Evolutionary conservation across 352 stramenopile species (phyloP).

Genomic region (Globisporangium yorkense): DNA sequence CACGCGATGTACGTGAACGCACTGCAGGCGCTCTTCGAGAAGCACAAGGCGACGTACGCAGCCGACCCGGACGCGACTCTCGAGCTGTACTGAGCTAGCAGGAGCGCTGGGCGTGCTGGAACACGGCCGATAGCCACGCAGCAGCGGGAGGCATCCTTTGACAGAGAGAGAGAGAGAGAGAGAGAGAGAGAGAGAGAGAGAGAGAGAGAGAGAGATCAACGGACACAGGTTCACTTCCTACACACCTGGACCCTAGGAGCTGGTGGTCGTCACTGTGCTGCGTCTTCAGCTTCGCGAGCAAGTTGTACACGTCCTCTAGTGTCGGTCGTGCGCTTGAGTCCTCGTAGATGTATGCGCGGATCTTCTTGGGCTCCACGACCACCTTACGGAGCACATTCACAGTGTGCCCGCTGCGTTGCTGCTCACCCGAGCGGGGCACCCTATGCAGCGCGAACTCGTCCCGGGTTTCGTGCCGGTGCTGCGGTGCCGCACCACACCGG

Average conservation of each 20-base stretch:
- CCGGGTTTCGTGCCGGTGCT: background rate
- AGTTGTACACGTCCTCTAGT: background rate
- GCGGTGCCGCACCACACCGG: background rate
- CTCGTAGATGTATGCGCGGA: background rate
- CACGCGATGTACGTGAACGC: slow-evolving; percentile 84
- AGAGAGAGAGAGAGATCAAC: too few species aligned
- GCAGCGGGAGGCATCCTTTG: too few species aligned
- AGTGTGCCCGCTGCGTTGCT: background rate
- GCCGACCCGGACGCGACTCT: slow-evolving; percentile 44
- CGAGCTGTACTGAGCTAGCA: slow-evolving; percentile 36
- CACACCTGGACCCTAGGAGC: too few species aligned
- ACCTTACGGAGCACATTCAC: background rate
- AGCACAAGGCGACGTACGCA: slow-evolving; percentile 78
- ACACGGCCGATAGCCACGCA: too few species aligned
- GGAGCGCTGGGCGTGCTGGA: background rate
- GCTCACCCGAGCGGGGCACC: background rate
- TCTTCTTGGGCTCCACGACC: background rate
- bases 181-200: too few species aligned
- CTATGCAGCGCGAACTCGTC: background rate
- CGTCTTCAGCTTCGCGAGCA: background rate
- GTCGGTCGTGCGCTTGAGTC: background rate
- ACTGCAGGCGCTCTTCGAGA: slow-evolving; percentile 82
- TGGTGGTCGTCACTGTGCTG: background rate
- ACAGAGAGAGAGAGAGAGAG: too few species aligned
- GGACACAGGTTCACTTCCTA: too few species aligned